A percentile compares a stretch with the other conserved stretches of the same genome.
Conservation (phyloP, 768 basidiomycete species). For the Lepiota subincarnata region DNA sequence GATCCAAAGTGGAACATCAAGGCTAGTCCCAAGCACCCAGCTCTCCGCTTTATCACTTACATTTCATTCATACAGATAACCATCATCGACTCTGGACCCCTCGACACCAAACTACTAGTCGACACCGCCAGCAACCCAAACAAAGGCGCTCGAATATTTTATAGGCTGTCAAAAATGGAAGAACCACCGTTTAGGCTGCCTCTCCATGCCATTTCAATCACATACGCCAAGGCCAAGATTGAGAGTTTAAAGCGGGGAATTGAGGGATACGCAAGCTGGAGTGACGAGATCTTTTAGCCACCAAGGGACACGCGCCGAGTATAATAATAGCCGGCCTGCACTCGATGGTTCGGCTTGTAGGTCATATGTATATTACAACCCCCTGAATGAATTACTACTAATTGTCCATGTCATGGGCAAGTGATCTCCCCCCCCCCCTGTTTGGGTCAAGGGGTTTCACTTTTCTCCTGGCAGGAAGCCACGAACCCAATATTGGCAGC, state of each 20-base stretch:
- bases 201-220: neutral
- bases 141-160: neutral
- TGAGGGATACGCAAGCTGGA: neutral
- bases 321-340: too few species aligned
- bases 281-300: neutral
- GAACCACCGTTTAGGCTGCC: neutral
- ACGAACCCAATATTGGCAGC: too few species aligned
- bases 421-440: too few species aligned
- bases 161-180: neutral
- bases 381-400: too few species aligned
- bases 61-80: neutral
- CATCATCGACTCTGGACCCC: constrained; percentile 11
- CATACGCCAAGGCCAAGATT: neutral
- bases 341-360: too few species aligned
- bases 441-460: too few species aligned
- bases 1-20: constrained; percentile 33
- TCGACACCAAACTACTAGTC: constrained; percentile 2
- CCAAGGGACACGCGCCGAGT: too few species aligned
- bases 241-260: neutral
- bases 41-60: constrained; percentile 10
- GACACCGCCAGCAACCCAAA: neutral
- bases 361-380: too few species aligned
- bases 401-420: too few species aligned
- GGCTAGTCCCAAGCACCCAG: neutral
- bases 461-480: too few species aligned